Conservation (phyloP, 208 protist species). For the Wallacemonas rigidus region DNA sequence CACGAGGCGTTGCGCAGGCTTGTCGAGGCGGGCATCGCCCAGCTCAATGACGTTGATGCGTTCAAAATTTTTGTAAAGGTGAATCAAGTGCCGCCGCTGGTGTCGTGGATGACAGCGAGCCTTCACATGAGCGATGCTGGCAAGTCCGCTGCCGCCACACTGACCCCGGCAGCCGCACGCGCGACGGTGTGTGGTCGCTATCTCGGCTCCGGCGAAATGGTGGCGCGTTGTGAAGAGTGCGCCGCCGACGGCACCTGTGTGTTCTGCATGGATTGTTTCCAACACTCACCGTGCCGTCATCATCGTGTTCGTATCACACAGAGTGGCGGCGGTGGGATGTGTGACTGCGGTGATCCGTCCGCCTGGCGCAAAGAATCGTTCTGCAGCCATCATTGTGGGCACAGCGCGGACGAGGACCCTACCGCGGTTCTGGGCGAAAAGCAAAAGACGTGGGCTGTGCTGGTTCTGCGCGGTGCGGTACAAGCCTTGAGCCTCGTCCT, state of each 20-base stretch:
- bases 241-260: constrained; percentile 84
- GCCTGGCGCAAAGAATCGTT: constrained; percentile 76
- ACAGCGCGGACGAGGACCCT: constrained; percentile 31
- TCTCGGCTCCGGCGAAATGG: constrained; percentile 54
- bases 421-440: constrained; percentile 19
- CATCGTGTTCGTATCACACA: constrained; percentile 72
- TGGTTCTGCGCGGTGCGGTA: constrained; percentile 43
- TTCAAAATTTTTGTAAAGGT: constrained; percentile 21
- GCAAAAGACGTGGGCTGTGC: constrained; percentile 45
- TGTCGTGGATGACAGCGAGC: constrained; percentile 40
- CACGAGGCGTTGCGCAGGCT: constrained; percentile 37
- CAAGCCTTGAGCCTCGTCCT: constrained; percentile 44
- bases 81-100: constrained; percentile 33
- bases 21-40: constrained; percentile 41
- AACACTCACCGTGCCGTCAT: constrained; percentile 71
- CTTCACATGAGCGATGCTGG: constrained; percentile 21
- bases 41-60: constrained; percentile 22
- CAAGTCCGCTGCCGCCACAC: constrained; percentile 9
- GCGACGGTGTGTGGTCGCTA: constrained; percentile 61
- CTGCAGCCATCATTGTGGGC: constrained; percentile 56
- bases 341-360: constrained; percentile 94
- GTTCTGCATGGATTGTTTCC: constrained; percentile 93
- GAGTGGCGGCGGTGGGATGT: constrained; percentile 83
- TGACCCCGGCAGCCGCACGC: constrained; percentile 16
- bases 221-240: constrained; percentile 90